Conservation (phyloP, 495 filamentous ascomycete species). For the Hypoxylon trugodes region DNA sequence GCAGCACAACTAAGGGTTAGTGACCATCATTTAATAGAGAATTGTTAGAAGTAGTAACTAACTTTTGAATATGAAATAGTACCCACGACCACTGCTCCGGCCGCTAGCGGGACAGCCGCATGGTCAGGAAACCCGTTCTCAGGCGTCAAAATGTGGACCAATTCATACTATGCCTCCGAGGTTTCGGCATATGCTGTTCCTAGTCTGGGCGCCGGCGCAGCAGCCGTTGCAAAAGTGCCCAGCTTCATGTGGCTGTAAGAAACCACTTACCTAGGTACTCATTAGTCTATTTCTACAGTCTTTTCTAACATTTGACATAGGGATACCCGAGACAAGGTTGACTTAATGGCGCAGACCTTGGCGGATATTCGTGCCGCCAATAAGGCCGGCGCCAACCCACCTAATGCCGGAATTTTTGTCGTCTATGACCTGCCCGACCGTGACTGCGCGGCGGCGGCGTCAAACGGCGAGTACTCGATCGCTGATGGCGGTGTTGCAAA, state of each 20-base stretch:
- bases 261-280: not conserved
- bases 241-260: slow-evolving; percentile 68
- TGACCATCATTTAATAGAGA: no score
- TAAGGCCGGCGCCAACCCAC: slow-evolving; percentile 52
- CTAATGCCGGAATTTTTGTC: slow-evolving; percentile 51
- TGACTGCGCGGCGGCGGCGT: slow-evolving; percentile 69
- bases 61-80: not conserved
- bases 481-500: slow-evolving; percentile 62
- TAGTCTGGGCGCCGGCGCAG: slow-evolving; percentile 54
- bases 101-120: slow-evolving; percentile 41
- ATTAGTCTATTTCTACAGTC: not conserved
- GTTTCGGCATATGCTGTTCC: slow-evolving; percentile 61
- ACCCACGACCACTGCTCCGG: slow-evolving; percentile 20
- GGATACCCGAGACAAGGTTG: slow-evolving; percentile 58
- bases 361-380: slow-evolving; percentile 59
- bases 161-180: slow-evolving; percentile 67
- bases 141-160: slow-evolving; percentile 63
- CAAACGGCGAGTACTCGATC: slow-evolving; percentile 66
- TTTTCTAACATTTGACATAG: slow-evolving; percentile 36
- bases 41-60: not conserved
- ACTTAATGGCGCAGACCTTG: slow-evolving; percentile 57
- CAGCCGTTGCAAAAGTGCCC: slow-evolving; percentile 60
- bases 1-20: slow-evolving; percentile 12
- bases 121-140: slow-evolving; percentile 62
- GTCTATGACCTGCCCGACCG: slow-evolving; percentile 72